Evolutionary conservation across 139 green algal genomes (phyloP), one percentile per base, ranked within the genome.

Genomic region (Deuterostichococcus epilithicus): DNA sequence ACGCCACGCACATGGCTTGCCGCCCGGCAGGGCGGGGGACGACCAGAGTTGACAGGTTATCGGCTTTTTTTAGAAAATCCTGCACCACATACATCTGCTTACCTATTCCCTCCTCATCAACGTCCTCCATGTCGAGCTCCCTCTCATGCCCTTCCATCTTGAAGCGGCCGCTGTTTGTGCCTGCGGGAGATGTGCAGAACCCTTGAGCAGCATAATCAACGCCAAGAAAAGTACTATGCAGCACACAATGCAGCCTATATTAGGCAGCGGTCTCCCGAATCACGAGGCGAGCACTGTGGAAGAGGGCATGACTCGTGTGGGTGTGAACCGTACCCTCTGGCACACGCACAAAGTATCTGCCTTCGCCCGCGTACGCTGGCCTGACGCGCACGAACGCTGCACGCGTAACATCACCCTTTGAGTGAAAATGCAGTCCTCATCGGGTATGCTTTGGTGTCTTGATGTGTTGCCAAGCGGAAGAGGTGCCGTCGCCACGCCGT

Each of bases 331-430:
- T 87, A 86, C 28, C 82, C 84, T 32, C 76, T 47, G 83, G 80
- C 18, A 95, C 90, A 5, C 83, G 84, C 10, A 96, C 91, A 87
- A 97, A 96, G 77, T 97, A 97, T 1, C 92, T 71, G 0, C 93
- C 93, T 32, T 97, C 91, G 0, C 88, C 89, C 2, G 93, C 92
- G 68, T 79, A 85, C 0, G 93, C 93, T 10, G 93, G 93, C 23
- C 85, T 68, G 28, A 97, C 87, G 5, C 90, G 76, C 28, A 96
- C 90, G 60, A 81, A 83, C 20, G 92, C 86, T 90, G 86, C 71
- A 75, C 10, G 13, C 13, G 42, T 23, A 52, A 13, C 42, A 18
- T 5, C 42, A 33, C 26, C 76, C 20, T 52, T 13, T 23, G 42
- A 8, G 13, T 52, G 42, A 8, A 23, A 13, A n/a, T n/a, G n/a